Percentiles rank a stretch among this genome's conserved stretches.
Conservation (phyloP, 805 yeast species). For the Kodamaea fukazawae region DNA sequence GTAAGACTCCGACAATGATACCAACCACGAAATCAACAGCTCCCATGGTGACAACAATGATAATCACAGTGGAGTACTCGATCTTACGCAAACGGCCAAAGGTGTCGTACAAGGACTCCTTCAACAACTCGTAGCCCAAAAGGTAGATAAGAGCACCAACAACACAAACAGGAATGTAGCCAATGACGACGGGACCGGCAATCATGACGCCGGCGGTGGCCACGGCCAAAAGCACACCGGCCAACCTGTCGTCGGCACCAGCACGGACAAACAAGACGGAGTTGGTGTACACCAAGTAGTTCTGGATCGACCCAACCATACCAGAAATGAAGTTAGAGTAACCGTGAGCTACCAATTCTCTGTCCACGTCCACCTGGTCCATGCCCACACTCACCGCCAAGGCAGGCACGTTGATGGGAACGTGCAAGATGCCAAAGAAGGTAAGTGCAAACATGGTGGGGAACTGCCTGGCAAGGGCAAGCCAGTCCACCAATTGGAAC, state of each 20-base stretch:
- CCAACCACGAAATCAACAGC: conserved; percentile 93
- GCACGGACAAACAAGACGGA: conserved; percentile 88
- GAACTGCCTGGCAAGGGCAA: conserved; percentile 58
- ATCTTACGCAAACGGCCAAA: conserved; percentile 67
- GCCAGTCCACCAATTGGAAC: conserved; percentile 73
- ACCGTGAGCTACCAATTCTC: conserved; percentile 94
- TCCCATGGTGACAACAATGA: conserved; percentile 94
- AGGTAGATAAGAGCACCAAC: conserved; percentile 91
- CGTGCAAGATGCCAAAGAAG: conserved; percentile 93
- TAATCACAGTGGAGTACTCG: conserved; percentile 80
- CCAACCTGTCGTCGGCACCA: conserved; percentile 86
- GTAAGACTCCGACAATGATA: conserved; percentile 80
- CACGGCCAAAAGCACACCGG: conserved; percentile 84
- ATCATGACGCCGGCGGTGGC: conserved; percentile 82
- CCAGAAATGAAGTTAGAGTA: conserved; percentile 86
- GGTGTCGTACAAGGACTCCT: conserved; percentile 85
- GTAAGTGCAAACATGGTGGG: conserved; percentile 96
- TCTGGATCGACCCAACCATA: conserved; percentile 81
- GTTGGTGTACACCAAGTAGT: conserved; percentile 92
- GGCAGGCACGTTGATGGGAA: conserved; percentile 97
- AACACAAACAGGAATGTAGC: conserved; percentile 91
- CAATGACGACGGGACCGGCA: conserved; percentile 89
- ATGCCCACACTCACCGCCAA: conserved; percentile 85
- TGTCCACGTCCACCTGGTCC: conserved; percentile 85
- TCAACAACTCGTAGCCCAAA: conserved; percentile 84